Evolutionary conservation across 495 filamentous ascomycete species (phyloP).

Genomic region (Hypoxylon perforatum): DNA sequence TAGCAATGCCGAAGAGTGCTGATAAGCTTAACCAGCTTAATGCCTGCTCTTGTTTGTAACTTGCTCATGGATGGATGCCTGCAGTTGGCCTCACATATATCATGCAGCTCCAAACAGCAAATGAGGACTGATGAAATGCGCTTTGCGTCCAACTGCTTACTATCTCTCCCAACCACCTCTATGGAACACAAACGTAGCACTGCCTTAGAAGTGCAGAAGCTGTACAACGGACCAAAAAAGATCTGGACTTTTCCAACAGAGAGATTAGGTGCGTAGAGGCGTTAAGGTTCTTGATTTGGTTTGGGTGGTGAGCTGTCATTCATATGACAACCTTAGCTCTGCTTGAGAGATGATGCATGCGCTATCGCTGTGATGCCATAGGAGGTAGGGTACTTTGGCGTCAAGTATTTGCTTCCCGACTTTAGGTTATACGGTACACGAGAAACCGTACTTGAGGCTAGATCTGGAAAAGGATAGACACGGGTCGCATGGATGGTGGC

Average conservation of each 20-base stretch:
- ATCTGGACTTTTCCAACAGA: slow-evolving; percentile 17
- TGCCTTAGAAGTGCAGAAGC: no score
- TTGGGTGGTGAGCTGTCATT: slow-evolving; percentile 14
- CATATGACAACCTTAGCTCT: slow-evolving; percentile 10
- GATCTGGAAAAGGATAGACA: slow-evolving; percentile 33
- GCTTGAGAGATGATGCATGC: slow-evolving; percentile 9
- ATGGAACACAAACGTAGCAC: no score
- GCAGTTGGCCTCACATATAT: no score
- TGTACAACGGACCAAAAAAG: background rate
- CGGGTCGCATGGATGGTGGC: slow-evolving; percentile 22
- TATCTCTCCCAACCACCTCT: background rate
- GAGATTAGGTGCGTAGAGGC: slow-evolving; percentile 3
- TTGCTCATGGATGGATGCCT: no score
- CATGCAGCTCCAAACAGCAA: no score
- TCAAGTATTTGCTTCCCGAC: background rate
- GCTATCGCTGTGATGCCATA: background rate
- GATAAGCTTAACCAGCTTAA: no score
- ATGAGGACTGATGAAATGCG: no score
- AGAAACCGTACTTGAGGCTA: slow-evolving; percentile 4
- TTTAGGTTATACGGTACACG: background rate
- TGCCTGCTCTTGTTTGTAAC: no score
- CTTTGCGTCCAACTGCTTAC: slow-evolving; percentile 10
- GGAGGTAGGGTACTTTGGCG: slow-evolving; percentile 18
- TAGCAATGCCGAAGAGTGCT: no score
- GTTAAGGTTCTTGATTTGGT: slow-evolving; percentile 11